A percentile compares a stretch with the other conserved stretches of the same genome.
phyloP scores from a whole-genome alignment of 2,329 filamentous ascomycete genomes.

The Ploettnerulaceae sp. region DNA sequence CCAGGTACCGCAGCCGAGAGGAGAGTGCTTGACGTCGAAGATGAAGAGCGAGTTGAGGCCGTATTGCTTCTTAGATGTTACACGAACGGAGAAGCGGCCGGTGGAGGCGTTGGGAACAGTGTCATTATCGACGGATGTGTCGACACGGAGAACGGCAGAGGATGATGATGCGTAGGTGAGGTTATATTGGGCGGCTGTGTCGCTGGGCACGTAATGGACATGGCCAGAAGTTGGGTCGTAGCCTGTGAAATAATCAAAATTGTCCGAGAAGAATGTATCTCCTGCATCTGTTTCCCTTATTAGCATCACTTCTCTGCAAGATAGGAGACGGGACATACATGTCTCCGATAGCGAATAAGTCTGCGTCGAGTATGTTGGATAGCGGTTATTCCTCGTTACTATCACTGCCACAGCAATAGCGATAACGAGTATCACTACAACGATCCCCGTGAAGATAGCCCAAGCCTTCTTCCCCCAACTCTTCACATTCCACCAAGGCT shows the following conservation, averaged over 20 bases:
- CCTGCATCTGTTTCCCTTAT: slow-evolving; percentile 31
- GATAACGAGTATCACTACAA: slow-evolving; percentile 42
- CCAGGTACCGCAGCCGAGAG: slow-evolving; percentile 49
- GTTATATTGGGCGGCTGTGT: slow-evolving; percentile 42
- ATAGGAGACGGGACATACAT: slow-evolving; percentile 28
- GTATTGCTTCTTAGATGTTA: slow-evolving; percentile 53
- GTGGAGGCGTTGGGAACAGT: slow-evolving; percentile 51
- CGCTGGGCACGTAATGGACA: slow-evolving; percentile 40
- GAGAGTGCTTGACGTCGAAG: slow-evolving; percentile 54
- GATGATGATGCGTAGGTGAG: slow-evolving; percentile 53
- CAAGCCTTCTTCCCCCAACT: slow-evolving; percentile 51
- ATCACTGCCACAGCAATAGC: slow-evolving; percentile 42
- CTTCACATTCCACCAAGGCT: slow-evolving; percentile 43
- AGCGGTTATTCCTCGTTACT: slow-evolving; percentile 36
- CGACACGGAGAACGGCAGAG: slow-evolving; percentile 54
- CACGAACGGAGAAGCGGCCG: slow-evolving; percentile 41
- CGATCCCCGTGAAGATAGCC: slow-evolving; percentile 38
- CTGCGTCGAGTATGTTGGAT: slow-evolving; percentile 40
- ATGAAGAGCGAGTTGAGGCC: slow-evolving; percentile 51
- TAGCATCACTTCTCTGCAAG: slow-evolving; percentile 7
- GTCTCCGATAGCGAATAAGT: slow-evolving; percentile 39
- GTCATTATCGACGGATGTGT: slow-evolving; percentile 49
- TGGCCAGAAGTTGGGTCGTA: slow-evolving; percentile 42
- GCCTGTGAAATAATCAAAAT: slow-evolving; percentile 42
- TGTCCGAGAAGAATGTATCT: slow-evolving; percentile 38